Evolutionary conservation across 371 early-diverging fungal species (phyloP), one percentile per base, ranked within the genome.

Genomic region (Mucor piriformis): DNA sequence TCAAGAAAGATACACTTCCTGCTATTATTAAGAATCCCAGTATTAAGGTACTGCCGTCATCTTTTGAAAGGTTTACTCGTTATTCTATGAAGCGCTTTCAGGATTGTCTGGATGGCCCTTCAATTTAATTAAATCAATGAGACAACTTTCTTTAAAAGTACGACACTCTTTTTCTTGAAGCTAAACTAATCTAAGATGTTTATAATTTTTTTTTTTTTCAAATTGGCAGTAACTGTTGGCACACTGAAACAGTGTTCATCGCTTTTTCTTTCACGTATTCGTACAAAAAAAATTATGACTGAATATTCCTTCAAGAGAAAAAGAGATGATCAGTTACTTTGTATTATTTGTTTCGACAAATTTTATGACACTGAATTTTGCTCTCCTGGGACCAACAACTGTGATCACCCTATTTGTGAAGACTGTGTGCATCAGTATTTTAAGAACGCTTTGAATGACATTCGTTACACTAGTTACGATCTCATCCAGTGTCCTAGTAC

Each of bases 351-450:
- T 8, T 8, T 29, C 8, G 29, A 29, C 4, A 29, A 29, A 29
- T 29, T 8, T 29, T 29, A 29, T 29, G 29, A 29, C 4, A 29
- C 29, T 6, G 29, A 29, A 4, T 29, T 29, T 8, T 29, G 29
- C 29, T 37, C 37, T 12, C 11, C 37, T 37, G 37, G 37, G 4
- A 37, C 37, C 4, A 35, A 50, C 1, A 24, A 52, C 1, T 61
- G 61, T 21, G 38, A 25, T 0, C 64, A 63, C 34, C 13, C 18
- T 13, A 7, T 23, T 7, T 65, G 65, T 52, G 37, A 23, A 15
- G 10, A 43, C 0, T 65, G 65, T 43, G 15, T 59, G 8, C 43
- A 44, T n/a, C 23, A 55, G n/a, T 65, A 65, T 15, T 29, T 56
- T 27, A 10, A 42, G 0, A 37, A 29, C 15, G 27, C 18, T 20